Conservation (phyloP, 352 stramenopile genomes). For the Globisporangium mamillatum region DNA sequence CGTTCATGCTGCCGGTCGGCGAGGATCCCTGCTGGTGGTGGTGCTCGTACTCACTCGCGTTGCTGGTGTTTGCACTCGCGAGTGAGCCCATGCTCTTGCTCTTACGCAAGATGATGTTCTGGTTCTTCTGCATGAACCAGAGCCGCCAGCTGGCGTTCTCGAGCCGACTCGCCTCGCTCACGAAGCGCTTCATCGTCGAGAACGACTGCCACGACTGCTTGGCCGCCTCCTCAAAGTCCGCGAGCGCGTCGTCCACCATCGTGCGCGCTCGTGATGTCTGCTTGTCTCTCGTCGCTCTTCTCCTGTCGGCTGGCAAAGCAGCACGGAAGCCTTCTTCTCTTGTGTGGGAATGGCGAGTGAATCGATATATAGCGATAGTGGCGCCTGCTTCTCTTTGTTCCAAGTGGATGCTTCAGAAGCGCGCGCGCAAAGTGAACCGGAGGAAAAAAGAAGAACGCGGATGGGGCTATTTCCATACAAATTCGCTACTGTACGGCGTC, state of each 20-base stretch:
- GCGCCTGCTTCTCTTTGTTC: not conserved
- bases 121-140: constrained; percentile 68
- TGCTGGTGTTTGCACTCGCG: not conserved
- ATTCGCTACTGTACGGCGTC: not conserved
- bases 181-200: constrained; percentile 84
- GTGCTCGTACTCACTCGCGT: not conserved
- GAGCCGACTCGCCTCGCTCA: constrained; percentile 72
- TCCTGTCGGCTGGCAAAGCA: not conserved
- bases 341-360: not conserved
- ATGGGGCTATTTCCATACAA: constrained; percentile 1
- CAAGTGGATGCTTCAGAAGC: not conserved
- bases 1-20: constrained; percentile 5
- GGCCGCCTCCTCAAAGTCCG: constrained; percentile 61
- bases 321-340: not conserved
- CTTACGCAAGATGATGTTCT: constrained; percentile 12
- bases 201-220: constrained; percentile 88
- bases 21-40: not conserved
- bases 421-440: not conserved
- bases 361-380: not conserved
- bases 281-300: not conserved
- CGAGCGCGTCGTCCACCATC: constrained; percentile 35
- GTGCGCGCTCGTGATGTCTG: not conserved
- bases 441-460: not conserved
- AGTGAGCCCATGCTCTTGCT: constrained; percentile 17
- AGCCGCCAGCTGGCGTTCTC: constrained; percentile 85